These are phyloP conservation scores for Chaetomiaceae sp. DNA, from an alignment of 2,329 filamentous ascomycete species.

Conservation along the genomic window DNA sequence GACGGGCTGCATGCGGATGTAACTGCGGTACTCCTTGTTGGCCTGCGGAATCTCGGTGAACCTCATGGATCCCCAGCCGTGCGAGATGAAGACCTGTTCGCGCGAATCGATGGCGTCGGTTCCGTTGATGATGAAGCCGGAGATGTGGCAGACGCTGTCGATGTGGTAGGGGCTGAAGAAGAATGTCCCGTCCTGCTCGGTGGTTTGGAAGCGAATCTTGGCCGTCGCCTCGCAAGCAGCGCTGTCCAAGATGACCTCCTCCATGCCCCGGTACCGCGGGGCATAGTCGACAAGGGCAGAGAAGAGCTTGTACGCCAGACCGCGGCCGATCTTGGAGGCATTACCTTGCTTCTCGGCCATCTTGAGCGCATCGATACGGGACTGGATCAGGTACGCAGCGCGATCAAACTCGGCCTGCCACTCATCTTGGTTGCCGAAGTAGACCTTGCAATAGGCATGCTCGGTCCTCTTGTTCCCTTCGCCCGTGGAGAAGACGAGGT, in stretches of 20 bases:
- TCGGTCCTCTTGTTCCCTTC: conserved; percentile 53
- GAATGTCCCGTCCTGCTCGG: conserved; percentile 43
- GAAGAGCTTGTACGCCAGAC: conserved; percentile 71
- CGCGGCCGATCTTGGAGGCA: conserved; percentile 66
- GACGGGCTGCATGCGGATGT: conserved; percentile 52
- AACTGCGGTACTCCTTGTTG: conserved; percentile 46
- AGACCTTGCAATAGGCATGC: conserved; percentile 57
- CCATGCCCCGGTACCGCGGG: conserved; percentile 49
- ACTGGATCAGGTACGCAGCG: conserved; percentile 62
- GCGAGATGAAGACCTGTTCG: conserved; percentile 52
- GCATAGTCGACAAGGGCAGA: conserved; percentile 51
- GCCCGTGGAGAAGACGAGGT: conserved; percentile 53
- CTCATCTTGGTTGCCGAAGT: conserved; percentile 52
- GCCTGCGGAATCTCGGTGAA: conserved; percentile 40
- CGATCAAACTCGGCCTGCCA: conserved; percentile 63
- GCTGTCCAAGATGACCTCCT: conserved; percentile 51
- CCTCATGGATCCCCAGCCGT: conserved; percentile 50
- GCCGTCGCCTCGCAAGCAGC: conserved; percentile 38
- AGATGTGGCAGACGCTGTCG: conserved; percentile 50
- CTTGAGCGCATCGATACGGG: conserved; percentile 51
- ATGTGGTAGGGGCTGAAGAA: conserved; percentile 55
- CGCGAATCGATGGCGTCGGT: conserved; percentile 48
- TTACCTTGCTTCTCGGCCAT: conserved; percentile 57
- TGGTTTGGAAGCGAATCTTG: conserved; percentile 41
- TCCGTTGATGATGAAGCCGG: conserved; percentile 54